Evolutionary conservation across 176 grass and related monocot genomes (phyloP), one percentile per base, ranked within the genome.

Genomic region (Musa acuminata): DNA sequence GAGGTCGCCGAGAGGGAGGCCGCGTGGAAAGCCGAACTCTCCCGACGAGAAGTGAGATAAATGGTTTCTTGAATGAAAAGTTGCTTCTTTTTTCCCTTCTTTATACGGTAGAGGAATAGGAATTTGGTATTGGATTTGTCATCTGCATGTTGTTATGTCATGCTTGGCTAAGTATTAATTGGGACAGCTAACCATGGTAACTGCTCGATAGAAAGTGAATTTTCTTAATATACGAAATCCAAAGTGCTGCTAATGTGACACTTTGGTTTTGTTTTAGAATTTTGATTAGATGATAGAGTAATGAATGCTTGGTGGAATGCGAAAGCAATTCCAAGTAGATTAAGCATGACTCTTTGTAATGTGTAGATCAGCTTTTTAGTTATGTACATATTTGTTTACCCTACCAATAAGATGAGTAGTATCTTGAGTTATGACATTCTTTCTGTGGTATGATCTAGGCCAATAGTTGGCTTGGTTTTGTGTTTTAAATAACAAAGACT

Each of bases 1-100:
- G 95, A 99, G 86, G 95, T 99, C 82, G 88, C 95, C 75, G 95
- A 99, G 84, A 62, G 95, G 69, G 95, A 99, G 82, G 90, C 95
- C 35, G 90, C 95, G 20, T 99, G 95, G 90, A 99, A 99, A 58
- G 95, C 95, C 24, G 95, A 99, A 60, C 95, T 99, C 64, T 99
- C 95, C 43, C 95, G 95, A 21, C 90, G 95, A 50, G 95, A 99
- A 90, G 95, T 99, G 79, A 72, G 13, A 24, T 21, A 25, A 53
- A 19, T 27, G 22, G 26, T 13, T 53, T 13, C 4, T 24, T 2
- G 5, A 48, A 10, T 3, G 1, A 11, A n/a, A 19, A 50, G 8
- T 8, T 12, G 0, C 13, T 21, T 11, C 16, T n/a, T 72, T 24
- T 11, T 8, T 23, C n/a, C n/a, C 52, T 3, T 20, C 16, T 23